These are phyloP conservation scores for Fusarium sublunatum DNA, from an alignment of 2,329 filamentous ascomycete species.

Conservation along the genomic window DNA sequence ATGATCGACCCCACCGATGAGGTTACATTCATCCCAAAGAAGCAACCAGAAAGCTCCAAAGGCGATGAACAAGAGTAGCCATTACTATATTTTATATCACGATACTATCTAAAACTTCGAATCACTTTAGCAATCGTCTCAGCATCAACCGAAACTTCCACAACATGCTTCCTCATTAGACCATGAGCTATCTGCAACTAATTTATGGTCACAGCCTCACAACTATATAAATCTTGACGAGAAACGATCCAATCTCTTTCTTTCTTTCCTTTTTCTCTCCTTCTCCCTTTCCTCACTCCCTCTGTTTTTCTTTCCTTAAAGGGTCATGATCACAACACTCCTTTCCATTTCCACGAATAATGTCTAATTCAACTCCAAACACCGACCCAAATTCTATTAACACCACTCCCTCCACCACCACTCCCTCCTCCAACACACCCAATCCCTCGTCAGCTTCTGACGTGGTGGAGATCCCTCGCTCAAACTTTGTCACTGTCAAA, in stretches of 20 bases:
- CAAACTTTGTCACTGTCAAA: slow-evolving; percentile 14
- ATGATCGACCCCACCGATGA: slow-evolving; percentile 9
- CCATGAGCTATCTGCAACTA: slow-evolving; percentile 1
- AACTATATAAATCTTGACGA: slow-evolving; percentile 13
- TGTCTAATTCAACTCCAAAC: slow-evolving; percentile 15
- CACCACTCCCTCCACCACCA: neutral
- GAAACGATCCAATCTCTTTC: neutral
- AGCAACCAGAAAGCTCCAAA: slow-evolving; percentile 19
- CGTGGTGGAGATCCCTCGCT: slow-evolving; percentile 25
- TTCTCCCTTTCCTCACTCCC: neutral
- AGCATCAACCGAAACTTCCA: slow-evolving; percentile 17
- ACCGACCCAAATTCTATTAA: neutral
- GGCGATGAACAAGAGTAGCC: neutral
- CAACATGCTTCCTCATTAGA: neutral
- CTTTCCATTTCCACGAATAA: neutral
- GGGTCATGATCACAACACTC: neutral
- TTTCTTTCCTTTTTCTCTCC: neutral
- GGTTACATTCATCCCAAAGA: slow-evolving; percentile 7
- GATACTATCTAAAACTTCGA: neutral
- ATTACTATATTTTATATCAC: neutral
- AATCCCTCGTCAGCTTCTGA: slow-evolving; percentile 9
- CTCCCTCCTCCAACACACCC: slow-evolving; percentile 7
- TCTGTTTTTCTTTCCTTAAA: neutral
- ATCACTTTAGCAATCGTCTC: neutral
- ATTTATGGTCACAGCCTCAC: neutral